Evolutionary conservation across 148 eudicot genomes (phyloP).

Genomic region (Vaccinium macrocarpon): DNA sequence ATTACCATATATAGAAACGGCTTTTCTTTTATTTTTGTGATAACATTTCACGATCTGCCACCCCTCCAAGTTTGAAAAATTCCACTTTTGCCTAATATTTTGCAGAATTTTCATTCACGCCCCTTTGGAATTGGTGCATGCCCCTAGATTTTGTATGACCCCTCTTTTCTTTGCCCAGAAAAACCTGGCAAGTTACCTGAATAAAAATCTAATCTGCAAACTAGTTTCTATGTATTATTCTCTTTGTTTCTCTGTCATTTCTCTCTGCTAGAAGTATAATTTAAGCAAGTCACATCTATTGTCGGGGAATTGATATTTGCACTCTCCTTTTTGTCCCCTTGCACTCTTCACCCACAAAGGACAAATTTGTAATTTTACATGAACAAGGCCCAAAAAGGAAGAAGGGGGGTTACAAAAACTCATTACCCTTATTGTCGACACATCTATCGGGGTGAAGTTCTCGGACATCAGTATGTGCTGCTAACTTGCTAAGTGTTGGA

Average conservation of each 20-base stretch:
- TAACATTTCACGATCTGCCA: not conserved
- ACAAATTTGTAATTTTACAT: not conserved
- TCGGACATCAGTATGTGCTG: not conserved
- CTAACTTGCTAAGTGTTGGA: not conserved
- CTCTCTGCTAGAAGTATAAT: not conserved
- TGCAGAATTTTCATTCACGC: not conserved
- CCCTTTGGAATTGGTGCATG: not conserved
- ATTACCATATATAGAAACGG: not conserved
- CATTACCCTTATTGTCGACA: not conserved
- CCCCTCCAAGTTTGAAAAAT: not conserved
- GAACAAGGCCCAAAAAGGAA: not conserved
- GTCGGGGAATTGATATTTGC: not conserved
- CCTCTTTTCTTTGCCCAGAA: not conserved
- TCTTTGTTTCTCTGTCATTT: not conserved
- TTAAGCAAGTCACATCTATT: not conserved
- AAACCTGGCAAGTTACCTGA: not conserved
- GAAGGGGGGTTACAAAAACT: not conserved
- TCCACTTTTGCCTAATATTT: not conserved
- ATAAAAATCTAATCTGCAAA: not conserved
- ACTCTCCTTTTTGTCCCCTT: not conserved
- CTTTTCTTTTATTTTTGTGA: not conserved
- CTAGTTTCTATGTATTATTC: not conserved
- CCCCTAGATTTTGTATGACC: not conserved
- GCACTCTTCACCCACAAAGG: not conserved
- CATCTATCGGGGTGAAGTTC: not conserved